Evolutionary conservation across 306 rosid species (phyloP).

Genomic region (cucumber (Cucumis sativus)): Cucumber_9930_V3 NC_026657.2:35058001-35058500

Average conservation of each 20-base stretch:
- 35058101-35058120: slow-evolving; percentile 57
- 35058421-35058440: neutral
- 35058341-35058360: slow-evolving; percentile 8
- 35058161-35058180: neutral
- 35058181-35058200: neutral
- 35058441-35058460: slow-evolving; percentile 57
- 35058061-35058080: slow-evolving; percentile 53
- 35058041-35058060: neutral
- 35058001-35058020: neutral
- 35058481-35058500: slow-evolving; percentile 67
- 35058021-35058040: neutral
- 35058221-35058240: neutral
- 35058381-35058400: neutral
- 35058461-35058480: slow-evolving; percentile 76
- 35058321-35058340: slow-evolving; percentile 50
- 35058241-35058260: slow-evolving; percentile 70
- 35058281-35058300: slow-evolving; percentile 76
- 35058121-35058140: slow-evolving; percentile 68
- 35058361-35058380: neutral
- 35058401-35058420: neutral
- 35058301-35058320: slow-evolving; percentile 73
- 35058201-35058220: neutral
- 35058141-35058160: slow-evolving; percentile 27
- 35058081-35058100: slow-evolving; percentile 86
- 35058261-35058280: slow-evolving; percentile 71